Evolutionary conservation across 176 grass and related monocot genomes (phyloP), one percentile per base, ranked within the genome.

Genomic region (Oryza meridionalis): DNA sequence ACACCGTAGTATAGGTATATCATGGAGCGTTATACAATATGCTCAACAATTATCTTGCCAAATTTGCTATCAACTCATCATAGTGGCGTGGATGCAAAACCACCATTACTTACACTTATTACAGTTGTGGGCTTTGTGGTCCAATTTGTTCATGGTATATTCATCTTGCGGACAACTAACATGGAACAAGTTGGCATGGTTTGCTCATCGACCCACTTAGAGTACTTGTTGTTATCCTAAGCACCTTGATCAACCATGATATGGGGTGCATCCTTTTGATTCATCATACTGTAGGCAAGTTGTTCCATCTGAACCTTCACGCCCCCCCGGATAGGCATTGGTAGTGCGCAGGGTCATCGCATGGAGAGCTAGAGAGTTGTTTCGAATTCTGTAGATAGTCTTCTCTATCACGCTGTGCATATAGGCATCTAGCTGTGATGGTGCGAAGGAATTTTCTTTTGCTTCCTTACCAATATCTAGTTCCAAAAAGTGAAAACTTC

Each of bases 161-260:
- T 43, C 14, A 77, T 19, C 6, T 25, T 40, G 38, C 1, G 26
- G 7, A 82, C 47, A 32, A 61, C 15, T 47, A 22, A 44, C 44
- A 80, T 81, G 29, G 46, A 87, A 61, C 37, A 45, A 1, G 24
- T 43, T 72, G 35, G 9, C 9, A n/a, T 43, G 40, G 21, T 82
- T 64, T 31, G 2, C 73, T 81, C 31, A 81, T 81, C 46, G 58
- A 27, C 49, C 17, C 22, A 62, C 22, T 44, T 82, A 35, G 35
- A 21, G 11, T 62, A 44, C 44, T 61, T 87, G 37, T 29, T 85
- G 49, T 76, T 19, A 86, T 51, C 33, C 22, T 25, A 74, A 73
- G 7, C 14, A 15, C 37, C 35, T 59, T 21, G 14, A 14, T 61
- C 11, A 13, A 9, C 32, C 55, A 55, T 22, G 74, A 21, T 44